Conservation (phyloP, 805 yeast species). For the Candida yuanshanica region DNA sequence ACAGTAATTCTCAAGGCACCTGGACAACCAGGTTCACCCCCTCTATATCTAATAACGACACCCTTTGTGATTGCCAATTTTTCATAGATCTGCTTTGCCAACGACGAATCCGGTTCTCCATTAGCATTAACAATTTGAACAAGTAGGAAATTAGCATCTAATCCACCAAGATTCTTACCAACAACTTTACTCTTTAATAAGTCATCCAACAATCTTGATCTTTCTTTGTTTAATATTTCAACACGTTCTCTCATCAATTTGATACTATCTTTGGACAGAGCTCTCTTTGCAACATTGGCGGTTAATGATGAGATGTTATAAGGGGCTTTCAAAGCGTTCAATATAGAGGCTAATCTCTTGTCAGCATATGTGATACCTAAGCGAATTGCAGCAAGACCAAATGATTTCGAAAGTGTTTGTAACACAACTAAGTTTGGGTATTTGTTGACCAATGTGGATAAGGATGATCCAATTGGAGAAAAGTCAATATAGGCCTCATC, state of each 20-base stretch:
- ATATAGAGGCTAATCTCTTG: conserved; percentile 51
- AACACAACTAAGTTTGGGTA: conserved; percentile 80
- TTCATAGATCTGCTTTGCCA: conserved; percentile 63
- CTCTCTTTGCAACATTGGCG: conserved; percentile 67
- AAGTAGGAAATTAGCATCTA: conserved; percentile 81
- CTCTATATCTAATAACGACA: conserved; percentile 89
- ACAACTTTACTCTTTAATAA: conserved; percentile 56
- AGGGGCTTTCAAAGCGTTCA: conserved; percentile 93
- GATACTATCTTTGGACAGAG: conserved; percentile 57
- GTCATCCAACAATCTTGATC: conserved; percentile 45
- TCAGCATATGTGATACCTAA: conserved; percentile 75
- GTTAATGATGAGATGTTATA: conserved; percentile 86
- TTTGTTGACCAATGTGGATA: conserved; percentile 72
- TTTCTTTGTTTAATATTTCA: conserved; percentile 44
- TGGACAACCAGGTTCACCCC: conserved; percentile 79
- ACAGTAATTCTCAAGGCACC: conserved; percentile 86
- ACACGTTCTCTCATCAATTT: conserved; percentile 53
- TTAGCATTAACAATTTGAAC: conserved; percentile 58
- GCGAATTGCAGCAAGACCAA: conserved; percentile 94
- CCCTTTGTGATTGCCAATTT: conserved; percentile 63
- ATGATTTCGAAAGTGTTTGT: conserved; percentile 91
- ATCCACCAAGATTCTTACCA: conserved; percentile 74
- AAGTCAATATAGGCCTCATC: conserved; percentile 98
- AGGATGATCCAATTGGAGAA: conserved; percentile 58
- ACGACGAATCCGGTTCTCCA: conserved; percentile 60